These are phyloP conservation scores for Fusarium sp. DNA, from an alignment of 2,329 filamentous ascomycete species.

Conservation along the genomic window DNA sequence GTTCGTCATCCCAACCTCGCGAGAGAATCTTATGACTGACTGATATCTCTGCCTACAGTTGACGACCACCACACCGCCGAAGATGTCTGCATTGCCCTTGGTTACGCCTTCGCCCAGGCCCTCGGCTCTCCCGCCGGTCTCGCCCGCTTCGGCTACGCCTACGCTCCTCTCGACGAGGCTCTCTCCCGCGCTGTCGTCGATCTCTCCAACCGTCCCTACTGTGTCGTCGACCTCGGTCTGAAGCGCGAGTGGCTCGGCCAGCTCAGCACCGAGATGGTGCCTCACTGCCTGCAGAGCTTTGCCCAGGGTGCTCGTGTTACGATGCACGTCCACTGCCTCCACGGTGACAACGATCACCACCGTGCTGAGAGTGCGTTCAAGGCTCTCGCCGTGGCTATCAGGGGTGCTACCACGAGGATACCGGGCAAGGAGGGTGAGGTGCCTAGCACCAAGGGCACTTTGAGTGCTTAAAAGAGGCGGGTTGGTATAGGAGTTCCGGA, in stretches of 20 bases:
- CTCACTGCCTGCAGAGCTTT: conserved; percentile 94
- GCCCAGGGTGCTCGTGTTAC: conserved; percentile 90
- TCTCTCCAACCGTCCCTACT: conserved; percentile 89
- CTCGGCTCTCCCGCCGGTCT: conserved; percentile 83
- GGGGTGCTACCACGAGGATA: conserved; percentile 78
- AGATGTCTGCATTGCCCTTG: conserved; percentile 92
- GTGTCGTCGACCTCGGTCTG: conserved; percentile 84
- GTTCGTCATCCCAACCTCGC: conserved; percentile 61
- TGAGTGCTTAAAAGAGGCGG: conserved; percentile 64
- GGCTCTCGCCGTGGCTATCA: conserved; percentile 87
- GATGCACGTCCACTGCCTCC: conserved; percentile 92
- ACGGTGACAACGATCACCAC: conserved; percentile 95
- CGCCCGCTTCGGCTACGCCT: conserved; percentile 90
- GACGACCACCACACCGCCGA: conserved; percentile 99
- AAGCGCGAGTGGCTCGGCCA: conserved; percentile 94
- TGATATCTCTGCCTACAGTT: conserved; percentile 62
- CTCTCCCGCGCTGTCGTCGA: conserved; percentile 94
- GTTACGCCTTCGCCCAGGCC: conserved; percentile 82
- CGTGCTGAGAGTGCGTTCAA: conserved; percentile 97
- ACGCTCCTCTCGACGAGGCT: conserved; percentile 94
- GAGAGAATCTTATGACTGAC: conserved; percentile 20
- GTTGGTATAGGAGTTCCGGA: conserved; percentile 40
- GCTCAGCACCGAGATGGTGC: conserved; percentile 95
- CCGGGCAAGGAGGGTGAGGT: conserved; percentile 90
- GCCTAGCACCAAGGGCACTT: conserved; percentile 93